Evolutionary conservation across 768 basidiomycete genomes (phyloP).

Genomic region (Lenzites betulinus): DNA sequence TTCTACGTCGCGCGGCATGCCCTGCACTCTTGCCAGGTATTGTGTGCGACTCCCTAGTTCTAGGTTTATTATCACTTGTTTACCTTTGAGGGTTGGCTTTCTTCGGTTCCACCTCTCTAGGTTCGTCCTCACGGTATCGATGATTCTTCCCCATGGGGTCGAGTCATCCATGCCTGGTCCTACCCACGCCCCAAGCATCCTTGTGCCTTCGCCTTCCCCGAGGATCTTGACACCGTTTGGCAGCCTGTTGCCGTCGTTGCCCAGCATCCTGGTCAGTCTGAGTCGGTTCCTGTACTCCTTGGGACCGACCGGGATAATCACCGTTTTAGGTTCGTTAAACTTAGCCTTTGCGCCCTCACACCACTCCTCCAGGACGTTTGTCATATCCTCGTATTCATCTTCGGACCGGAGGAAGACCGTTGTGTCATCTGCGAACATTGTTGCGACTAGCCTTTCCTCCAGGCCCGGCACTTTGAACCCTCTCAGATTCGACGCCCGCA

Average conservation of each 20-base stretch:
- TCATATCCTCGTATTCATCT: conserved; percentile 31
- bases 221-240: not conserved
- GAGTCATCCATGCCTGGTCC: conserved; percentile 8
- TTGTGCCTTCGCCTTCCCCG: not conserved
- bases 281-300: conserved; percentile 23
- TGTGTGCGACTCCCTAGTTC: too few relatives aligned
- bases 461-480: conserved; percentile 24
- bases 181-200: conserved; percentile 21
- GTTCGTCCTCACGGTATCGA: not conserved
- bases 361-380: conserved; percentile 37
- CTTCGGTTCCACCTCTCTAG: conserved; percentile 2
- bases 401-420: conserved; percentile 31
- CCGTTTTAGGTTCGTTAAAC: too few relatives aligned
- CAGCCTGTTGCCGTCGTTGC: not conserved
- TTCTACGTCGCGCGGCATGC: conserved; percentile 21
- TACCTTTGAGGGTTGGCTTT: conserved; percentile 1
- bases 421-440: conserved; percentile 34
- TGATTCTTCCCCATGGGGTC: not conserved
- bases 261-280: not conserved
- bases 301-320: conserved; percentile 31
- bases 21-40: conserved; percentile 23
- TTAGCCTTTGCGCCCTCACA: conserved; percentile 39
- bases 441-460: conserved; percentile 10
- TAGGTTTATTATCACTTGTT: not conserved
- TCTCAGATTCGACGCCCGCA: conserved; percentile 20